Conservation (phyloP, 257 asterid species). For the Solanum bulbocastanum region DNA sequence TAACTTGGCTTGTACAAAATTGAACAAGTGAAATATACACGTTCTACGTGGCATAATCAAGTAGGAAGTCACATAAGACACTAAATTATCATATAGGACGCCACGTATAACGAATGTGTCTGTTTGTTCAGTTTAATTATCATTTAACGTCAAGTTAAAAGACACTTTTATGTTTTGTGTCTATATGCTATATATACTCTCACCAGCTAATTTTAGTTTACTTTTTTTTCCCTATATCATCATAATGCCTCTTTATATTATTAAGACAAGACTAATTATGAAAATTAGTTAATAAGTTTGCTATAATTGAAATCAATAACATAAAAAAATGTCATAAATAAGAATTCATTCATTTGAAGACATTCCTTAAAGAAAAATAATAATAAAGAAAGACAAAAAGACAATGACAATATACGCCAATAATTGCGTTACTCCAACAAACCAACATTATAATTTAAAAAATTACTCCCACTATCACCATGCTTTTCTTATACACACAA, state of each 20-base stretch:
- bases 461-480: neutral
- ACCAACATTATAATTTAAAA: neutral
- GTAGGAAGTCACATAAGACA: neutral
- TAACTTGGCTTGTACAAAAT: neutral
- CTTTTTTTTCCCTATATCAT: neutral
- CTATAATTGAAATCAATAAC: neutral
- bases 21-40: neutral
- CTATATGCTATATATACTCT: neutral
- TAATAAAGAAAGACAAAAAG: neutral
- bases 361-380: neutral
- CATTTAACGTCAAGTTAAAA: no score
- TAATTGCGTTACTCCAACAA: constrained; percentile 28
- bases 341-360: neutral
- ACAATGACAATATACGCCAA: constrained; percentile 28
- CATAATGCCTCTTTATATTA: neutral
- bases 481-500: neutral
- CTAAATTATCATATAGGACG: no score
- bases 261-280: neutral
- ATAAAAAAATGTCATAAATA: neutral
- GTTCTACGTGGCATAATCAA: neutral
- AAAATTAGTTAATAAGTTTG: neutral
- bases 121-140: no score
- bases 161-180: rapidly evolving
- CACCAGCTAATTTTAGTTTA: neutral
- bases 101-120: no score